Evolutionary conservation across 2,329 filamentous ascomycete species (phyloP).

Genomic region (Fusarium sp.): DNA sequence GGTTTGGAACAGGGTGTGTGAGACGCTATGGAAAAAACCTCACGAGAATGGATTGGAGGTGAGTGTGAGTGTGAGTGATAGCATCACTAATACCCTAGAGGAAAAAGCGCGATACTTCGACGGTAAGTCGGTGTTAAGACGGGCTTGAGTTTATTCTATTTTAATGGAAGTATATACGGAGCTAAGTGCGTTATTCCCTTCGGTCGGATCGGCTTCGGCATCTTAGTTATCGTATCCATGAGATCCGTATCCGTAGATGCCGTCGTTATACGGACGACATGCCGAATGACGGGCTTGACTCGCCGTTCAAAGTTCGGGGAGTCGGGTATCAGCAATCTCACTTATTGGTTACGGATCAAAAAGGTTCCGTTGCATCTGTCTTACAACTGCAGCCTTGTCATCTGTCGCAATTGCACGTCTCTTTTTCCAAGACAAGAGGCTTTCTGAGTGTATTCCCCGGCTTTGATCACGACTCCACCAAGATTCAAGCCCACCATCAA

Average conservation of each 20-base stretch:
- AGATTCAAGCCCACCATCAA: neutral
- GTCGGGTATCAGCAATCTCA: conserved; percentile 13
- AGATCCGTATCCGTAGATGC: neutral
- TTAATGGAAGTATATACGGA: neutral
- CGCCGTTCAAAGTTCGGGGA: conserved; percentile 17
- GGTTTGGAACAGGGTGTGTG: conserved; percentile 1
- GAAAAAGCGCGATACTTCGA: neutral
- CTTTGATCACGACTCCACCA: neutral
- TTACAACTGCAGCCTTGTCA: conserved; percentile 4
- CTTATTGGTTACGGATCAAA: neutral
- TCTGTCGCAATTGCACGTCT: neutral
- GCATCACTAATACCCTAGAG: neutral
- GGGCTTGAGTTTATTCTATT: conserved; percentile 10
- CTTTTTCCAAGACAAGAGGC: conserved; percentile 8
- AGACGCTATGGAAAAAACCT: neutral
- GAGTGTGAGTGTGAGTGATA: neutral
- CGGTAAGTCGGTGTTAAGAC: conserved; percentile 9
- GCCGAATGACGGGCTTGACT: conserved; percentile 1
- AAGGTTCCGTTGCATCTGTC: conserved; percentile 13
- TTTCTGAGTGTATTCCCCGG: conserved; percentile 1
- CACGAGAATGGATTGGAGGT: neutral
- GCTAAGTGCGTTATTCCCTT: conserved; percentile 7
- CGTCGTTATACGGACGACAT: conserved; percentile 12
- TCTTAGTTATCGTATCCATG: conserved; percentile 8
- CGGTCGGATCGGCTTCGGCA: conserved; percentile 22